phyloP scores from a whole-genome alignment of 805 yeast genomes.

The Priceomyces carsonii region DNA sequence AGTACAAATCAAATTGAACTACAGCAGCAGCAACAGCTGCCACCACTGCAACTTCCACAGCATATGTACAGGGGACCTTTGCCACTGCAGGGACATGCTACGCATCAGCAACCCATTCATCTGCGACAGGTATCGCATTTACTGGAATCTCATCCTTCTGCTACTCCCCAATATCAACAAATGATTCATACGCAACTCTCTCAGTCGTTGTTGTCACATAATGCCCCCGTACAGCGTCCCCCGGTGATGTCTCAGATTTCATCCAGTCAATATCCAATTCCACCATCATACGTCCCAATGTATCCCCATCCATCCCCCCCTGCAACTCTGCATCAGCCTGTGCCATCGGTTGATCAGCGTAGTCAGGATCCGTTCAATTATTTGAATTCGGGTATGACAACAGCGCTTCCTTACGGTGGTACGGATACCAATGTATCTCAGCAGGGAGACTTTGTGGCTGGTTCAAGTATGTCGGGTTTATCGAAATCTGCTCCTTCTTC shows the following conservation, averaged over 20 bases:
- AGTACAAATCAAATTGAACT: conserved; percentile 3
- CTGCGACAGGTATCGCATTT: not conserved
- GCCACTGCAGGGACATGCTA: not conserved
- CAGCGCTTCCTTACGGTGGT: no score
- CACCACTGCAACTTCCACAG: conserved; percentile 5
- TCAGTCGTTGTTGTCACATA: not conserved
- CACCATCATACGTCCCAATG: conserved; percentile 1
- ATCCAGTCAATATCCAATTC: not conserved
- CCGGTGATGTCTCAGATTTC: conserved; percentile 1
- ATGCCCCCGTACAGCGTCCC: not conserved
- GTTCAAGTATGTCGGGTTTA: no score
- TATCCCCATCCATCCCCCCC: conserved; percentile 1
- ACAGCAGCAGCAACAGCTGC: conserved; percentile 2
- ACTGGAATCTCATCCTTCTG: not conserved
- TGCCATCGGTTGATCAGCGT: conserved; percentile 1
- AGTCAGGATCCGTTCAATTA: no score
- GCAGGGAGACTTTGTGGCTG: no score
- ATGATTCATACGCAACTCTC: not conserved
- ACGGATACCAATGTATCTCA: no score
- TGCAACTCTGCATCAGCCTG: not conserved
- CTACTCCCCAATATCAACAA: conserved; percentile 1
- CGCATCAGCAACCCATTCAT: not conserved
- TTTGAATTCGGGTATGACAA: no score
- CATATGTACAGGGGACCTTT: conserved; percentile 1
- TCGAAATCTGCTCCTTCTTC: no score